Evolutionary conservation across 352 stramenopile genomes (phyloP).

Genomic region (Pythium graminicola): DNA sequence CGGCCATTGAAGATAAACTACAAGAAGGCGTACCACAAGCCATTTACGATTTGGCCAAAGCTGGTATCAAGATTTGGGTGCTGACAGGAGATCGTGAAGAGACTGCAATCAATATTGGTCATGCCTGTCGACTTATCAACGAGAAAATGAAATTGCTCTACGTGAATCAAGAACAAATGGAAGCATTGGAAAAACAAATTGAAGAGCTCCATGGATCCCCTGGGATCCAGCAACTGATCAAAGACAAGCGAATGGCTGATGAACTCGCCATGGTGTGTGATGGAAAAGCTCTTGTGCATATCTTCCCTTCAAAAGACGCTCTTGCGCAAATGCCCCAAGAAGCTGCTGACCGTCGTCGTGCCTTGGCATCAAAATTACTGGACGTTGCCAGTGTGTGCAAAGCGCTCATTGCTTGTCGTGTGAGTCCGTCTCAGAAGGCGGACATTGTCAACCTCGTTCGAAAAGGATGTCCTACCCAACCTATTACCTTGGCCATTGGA

Average conservation of each 20-base stretch:
- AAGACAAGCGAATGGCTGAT: constrained; percentile 26
- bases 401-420: constrained; percentile 75
- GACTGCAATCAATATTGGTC: constrained; percentile 95
- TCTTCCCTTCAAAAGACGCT: constrained; percentile 55
- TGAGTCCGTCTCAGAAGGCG: constrained; percentile 79
- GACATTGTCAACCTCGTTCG: constrained; percentile 69
- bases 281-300: constrained; percentile 55
- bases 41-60: constrained; percentile 75
- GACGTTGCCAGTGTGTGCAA: constrained; percentile 53
- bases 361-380: constrained; percentile 42
- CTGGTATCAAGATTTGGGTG: constrained; percentile 92
- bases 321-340: constrained; percentile 33
- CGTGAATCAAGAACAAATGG: constrained; percentile 44
- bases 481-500: constrained; percentile 86
- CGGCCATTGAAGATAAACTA: constrained; percentile 91
- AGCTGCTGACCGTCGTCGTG: constrained; percentile 20
- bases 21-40: constrained; percentile 87
- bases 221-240: constrained; percentile 40
- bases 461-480: constrained; percentile 36
- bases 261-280: constrained; percentile 63
- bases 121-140: constrained; percentile 85
- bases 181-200: constrained; percentile 39
- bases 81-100: constrained; percentile 94
- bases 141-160: constrained; percentile 61
- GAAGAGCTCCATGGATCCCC: constrained; percentile 36